Evolutionary conservation across 2,329 filamentous ascomycete genomes (phyloP), one percentile per base, ranked within the genome.

Genomic region (Geosmithia flava): DNA sequence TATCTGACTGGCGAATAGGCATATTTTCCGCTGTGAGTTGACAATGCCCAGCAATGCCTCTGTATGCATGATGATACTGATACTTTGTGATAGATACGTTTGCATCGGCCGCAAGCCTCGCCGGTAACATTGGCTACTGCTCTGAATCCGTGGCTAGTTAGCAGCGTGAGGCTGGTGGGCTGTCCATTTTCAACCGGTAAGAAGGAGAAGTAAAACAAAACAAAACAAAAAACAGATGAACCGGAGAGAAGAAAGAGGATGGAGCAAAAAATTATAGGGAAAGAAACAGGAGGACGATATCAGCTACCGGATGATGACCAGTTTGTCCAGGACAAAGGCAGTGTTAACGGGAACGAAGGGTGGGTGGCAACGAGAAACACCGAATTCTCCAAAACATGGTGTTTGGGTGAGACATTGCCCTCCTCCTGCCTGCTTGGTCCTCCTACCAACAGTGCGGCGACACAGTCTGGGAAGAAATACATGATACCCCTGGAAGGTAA

Each of bases 1-100:
- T n/a, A n/a, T 16, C 44, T 33, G 19, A 15, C 10, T 2, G 27
- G 10, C 7, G 11, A 10, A 17, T 54, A 78, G 78, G 72, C 76
- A 30, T 82, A 82, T 58, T 81, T 82, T 51, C 75, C 76, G 42
- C 57, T 81, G 72, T 81, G 62, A 70, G 75, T 69, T 20, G 11
- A 33, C 13, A 20, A 42, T 7, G 7, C 17, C 17, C 37, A 6
- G 23, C 23, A 27, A 27, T 27, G 8, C 45, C 19, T 6, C 45
- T 30, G 19, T 27, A 8, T 16, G n/a, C 20, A 20, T 20, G 8
- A 16, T 2, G 17, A 11, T 23, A 39, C 52, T 52, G 42, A 51
- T 40, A 17, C 43, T 43, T 47, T 47, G 49, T 23, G 17, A 48
- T 50, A 80, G 77, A 53, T 80, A 82, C 58, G 74, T 82, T 39